phyloP scores from a whole-genome alignment of 306 rosid genomes.

The Abrus pulchellus region DNA sequence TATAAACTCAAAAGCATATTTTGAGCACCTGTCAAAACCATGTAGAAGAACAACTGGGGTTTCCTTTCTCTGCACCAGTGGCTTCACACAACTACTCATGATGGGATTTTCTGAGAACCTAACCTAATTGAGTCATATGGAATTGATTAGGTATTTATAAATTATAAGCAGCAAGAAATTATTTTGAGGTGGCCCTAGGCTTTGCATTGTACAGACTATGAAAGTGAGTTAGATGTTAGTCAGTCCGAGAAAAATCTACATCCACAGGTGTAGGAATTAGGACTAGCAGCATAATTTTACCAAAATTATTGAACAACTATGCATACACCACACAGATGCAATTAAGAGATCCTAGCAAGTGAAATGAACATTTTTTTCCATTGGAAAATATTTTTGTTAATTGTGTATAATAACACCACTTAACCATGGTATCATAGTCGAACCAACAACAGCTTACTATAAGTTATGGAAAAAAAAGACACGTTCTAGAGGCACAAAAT shows the following conservation, averaged over 20 bases:
- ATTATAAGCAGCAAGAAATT: conserved; percentile 27
- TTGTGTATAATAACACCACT: not conserved
- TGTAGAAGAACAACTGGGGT: conserved; percentile 91
- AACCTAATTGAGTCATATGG: conserved; percentile 58
- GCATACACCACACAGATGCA: not conserved
- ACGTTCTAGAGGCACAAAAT: not conserved
- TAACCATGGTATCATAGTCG: conserved; percentile 6
- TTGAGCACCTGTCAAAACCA: conserved; percentile 87
- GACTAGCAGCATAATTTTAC: not conserved
- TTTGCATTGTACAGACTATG: not conserved
- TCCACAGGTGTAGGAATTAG: conserved; percentile 1
- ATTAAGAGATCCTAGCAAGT: conserved; percentile 26
- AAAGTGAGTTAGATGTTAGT: not conserved
- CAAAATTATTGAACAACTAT: not conserved
- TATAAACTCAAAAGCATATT: conserved; percentile 34
- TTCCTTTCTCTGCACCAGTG: conserved; percentile 62
- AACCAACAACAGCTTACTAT: not conserved
- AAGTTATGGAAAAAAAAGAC: not conserved
- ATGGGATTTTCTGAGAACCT: conserved; percentile 65
- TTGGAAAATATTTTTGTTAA: not conserved
- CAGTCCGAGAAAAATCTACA: conserved; percentile 19
- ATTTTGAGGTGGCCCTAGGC: not conserved
- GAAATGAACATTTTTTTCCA: not conserved
- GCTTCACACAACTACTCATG: conserved; percentile 91
- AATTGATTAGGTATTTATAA: conserved; percentile 28